A percentile compares a stretch with the other conserved stretches of the same genome.
Conservation (phyloP, 1,284 basidiomycete genomes). For the Athelia psychrophila region DNA sequence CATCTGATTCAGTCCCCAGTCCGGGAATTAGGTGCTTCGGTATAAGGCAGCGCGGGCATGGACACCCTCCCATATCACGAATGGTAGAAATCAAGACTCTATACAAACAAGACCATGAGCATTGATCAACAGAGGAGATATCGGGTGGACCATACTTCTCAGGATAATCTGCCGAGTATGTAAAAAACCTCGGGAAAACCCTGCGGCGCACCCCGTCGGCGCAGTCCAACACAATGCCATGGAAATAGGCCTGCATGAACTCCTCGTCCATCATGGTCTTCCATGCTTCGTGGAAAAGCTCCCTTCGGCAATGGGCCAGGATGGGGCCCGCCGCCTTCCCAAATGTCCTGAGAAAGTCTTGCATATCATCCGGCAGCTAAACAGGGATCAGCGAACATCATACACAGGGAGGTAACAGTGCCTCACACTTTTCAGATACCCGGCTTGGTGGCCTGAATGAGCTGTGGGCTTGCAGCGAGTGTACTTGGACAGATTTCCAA, state of each 20-base stretch:
- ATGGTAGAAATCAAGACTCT: constrained; percentile 28
- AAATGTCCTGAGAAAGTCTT: not conserved
- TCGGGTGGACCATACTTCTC: constrained; percentile 19
- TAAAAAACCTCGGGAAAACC: constrained; percentile 23
- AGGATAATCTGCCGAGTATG: constrained; percentile 27
- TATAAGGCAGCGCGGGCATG: constrained; percentile 27
- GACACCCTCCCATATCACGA: constrained; percentile 23
- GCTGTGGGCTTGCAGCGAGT: constrained; percentile 12
- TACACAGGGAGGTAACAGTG: not conserved
- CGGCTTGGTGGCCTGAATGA: constrained; percentile 16
- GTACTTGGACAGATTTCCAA: constrained; percentile 28
- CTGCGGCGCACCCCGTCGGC: constrained; percentile 17
- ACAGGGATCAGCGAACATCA: too few relatives aligned
- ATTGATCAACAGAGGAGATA: not conserved
- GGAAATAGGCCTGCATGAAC: constrained; percentile 19
- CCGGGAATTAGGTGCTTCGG: constrained; percentile 15
- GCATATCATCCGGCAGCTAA: not conserved
- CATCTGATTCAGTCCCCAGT: constrained; percentile 15
- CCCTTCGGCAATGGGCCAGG: constrained; percentile 8
- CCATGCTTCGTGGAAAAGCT: constrained; percentile 14
- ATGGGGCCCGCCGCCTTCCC: not conserved
- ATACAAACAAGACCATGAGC: not conserved
- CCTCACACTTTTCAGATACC: constrained; percentile 18
- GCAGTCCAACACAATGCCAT: constrained; percentile 23
- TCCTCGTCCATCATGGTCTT: constrained; percentile 10